Evolutionary conservation across 352 stramenopile genomes (phyloP).

Genomic region (Pythium guiyangense): DNA sequence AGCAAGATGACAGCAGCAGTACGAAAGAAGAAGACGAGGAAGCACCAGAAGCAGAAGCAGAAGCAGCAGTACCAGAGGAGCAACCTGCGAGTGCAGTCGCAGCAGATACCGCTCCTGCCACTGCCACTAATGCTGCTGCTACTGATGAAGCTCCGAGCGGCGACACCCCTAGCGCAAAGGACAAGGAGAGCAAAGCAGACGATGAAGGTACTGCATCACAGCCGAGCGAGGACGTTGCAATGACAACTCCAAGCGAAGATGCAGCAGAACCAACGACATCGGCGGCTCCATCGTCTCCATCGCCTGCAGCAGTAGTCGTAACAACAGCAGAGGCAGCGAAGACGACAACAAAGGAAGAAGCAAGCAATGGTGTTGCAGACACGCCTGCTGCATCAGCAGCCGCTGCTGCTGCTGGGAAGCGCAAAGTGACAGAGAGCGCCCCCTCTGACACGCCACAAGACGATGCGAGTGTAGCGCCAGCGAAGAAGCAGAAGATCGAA

Average conservation of each 20-base stretch:
- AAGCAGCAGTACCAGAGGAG: background rate
- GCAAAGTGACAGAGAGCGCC: constrained; percentile 2
- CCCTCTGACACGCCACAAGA: background rate
- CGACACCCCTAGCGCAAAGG: too few species aligned
- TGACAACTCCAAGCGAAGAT: background rate
- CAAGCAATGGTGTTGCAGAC: background rate
- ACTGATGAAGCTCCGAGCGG: background rate
- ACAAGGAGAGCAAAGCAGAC: too few species aligned
- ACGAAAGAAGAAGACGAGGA: background rate
- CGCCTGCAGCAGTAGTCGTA: too few species aligned
- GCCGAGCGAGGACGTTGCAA: too few species aligned
- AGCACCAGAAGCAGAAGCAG: background rate
- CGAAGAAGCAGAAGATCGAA: constrained; percentile 12
- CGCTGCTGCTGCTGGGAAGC: constrained; percentile 2
- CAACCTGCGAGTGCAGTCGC: background rate
- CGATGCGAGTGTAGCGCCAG: background rate
- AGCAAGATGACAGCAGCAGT: background rate
- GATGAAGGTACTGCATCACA: too few species aligned
- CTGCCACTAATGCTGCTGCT: background rate
- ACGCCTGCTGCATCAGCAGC: background rate
- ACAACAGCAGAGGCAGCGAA: background rate
- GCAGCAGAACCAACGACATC: background rate
- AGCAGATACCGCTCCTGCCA: background rate
- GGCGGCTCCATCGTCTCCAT: too few species aligned
- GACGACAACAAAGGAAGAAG: background rate